phyloP scores from a whole-genome alignment of 805 yeast species.

The Zygosaccharomyces pseudorouxii region DNA sequence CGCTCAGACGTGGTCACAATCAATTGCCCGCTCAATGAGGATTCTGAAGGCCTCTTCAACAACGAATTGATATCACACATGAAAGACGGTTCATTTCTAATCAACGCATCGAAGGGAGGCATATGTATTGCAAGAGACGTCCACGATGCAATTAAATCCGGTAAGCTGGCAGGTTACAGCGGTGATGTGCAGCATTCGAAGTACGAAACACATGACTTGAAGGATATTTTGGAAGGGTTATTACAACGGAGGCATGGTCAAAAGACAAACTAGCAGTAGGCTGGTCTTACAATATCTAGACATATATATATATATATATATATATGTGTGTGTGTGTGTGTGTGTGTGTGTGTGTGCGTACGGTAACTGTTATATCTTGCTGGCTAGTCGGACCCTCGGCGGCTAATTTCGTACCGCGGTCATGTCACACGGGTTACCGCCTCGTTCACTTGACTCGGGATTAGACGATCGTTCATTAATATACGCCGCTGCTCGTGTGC shows the following conservation, averaged over 20 bases:
- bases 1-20: background rate
- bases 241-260: background rate
- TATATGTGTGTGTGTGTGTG: background rate
- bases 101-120: background rate
- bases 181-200: background rate
- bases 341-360: no score
- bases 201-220: background rate
- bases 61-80: background rate
- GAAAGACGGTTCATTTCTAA: background rate
- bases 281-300: background rate
- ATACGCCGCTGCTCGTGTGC: background rate
- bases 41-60: background rate
- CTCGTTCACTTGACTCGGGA: background rate
- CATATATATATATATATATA: background rate
- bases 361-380: no score
- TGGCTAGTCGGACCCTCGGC: no score
- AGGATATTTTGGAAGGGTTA: background rate
- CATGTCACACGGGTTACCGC: no score
- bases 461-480: background rate
- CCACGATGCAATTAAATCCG: background rate
- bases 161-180: background rate
- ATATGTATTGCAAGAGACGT: background rate
- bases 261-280: background rate
- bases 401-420: no score
- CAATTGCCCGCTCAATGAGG: background rate